Evolutionary conservation across 768 basidiomycete genomes (phyloP).

Genomic region (Lactifluus volemus): DNA sequence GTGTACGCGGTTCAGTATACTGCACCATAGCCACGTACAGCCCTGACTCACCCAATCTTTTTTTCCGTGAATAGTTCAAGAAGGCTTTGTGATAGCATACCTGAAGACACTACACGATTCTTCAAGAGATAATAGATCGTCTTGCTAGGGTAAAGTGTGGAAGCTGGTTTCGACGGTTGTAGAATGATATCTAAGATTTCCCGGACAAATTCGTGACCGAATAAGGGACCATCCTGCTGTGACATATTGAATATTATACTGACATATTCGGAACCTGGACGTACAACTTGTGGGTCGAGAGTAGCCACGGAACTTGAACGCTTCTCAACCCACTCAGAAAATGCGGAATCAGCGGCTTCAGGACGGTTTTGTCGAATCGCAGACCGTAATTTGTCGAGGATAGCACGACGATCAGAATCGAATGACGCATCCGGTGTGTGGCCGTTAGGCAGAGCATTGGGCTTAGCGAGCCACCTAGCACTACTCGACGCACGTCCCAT

Average conservation of each 20-base stretch:
- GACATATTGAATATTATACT: neutral
- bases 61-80: conserved; percentile 41
- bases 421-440: conserved; percentile 3
- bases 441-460: conserved; percentile 4
- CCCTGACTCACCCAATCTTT: conserved; percentile 56
- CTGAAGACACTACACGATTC: conserved; percentile 43
- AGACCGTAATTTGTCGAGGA: conserved; percentile 32
- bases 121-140: conserved; percentile 52
- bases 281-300: neutral
- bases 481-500: conserved; percentile 44
- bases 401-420: conserved; percentile 24
- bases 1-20: neutral
- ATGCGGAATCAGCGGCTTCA: conserved; percentile 48
- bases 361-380: conserved; percentile 37
- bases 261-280: neutral
- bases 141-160: conserved; percentile 43
- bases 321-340: conserved; percentile 49
- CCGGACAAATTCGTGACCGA: conserved; percentile 50
- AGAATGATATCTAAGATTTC: conserved; percentile 46
- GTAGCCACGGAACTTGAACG: neutral
- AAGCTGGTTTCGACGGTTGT: conserved; percentile 27
- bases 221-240: conserved; percentile 9
- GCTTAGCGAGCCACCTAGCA: conserved; percentile 37
- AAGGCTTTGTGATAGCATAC: conserved; percentile 55
- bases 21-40: neutral